Conservation (phyloP, 305 asterid species). For the Fraxinus nigra region DNA sequence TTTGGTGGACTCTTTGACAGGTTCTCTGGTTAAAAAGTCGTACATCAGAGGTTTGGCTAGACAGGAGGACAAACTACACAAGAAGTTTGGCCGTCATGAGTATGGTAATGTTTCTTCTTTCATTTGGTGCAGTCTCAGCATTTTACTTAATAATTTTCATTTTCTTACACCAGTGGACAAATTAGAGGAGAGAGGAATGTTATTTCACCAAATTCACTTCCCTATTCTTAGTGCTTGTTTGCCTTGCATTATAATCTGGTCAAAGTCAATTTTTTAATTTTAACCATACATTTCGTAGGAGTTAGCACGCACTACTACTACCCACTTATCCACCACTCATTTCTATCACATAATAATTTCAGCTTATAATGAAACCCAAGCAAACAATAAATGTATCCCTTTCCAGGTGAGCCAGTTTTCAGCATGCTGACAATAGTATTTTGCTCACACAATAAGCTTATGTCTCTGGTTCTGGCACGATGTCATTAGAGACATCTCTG, state of each 20-base stretch:
- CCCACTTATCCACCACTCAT: background rate
- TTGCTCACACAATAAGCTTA: background rate
- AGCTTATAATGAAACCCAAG: background rate
- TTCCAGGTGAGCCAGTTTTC: background rate
- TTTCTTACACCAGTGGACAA: background rate
- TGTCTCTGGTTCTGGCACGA: background rate
- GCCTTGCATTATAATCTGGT: background rate
- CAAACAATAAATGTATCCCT: background rate
- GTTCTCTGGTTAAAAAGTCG: slow-evolving; percentile 99
- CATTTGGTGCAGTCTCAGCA: background rate
- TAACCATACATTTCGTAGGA: background rate
- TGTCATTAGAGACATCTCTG: background rate
- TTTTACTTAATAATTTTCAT: background rate
- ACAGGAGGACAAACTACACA: slow-evolving; percentile 94
- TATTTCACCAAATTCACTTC: background rate
- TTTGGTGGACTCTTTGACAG: slow-evolving; percentile 34
- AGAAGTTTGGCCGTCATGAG: slow-evolving; percentile 99
- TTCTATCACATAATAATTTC: background rate
- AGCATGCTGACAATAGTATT: background rate
- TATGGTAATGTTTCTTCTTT: slow-evolving; percentile 58
- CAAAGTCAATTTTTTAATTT: background rate
- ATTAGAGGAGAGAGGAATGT: background rate
- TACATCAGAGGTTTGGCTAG: slow-evolving; percentile 97
- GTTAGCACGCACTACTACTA: background rate
- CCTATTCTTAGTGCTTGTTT: background rate